Evolutionary conservation across 768 basidiomycete species (phyloP), one percentile per base, ranked within the genome.

Genomic region (Punctularia strigosozonata): DNA sequence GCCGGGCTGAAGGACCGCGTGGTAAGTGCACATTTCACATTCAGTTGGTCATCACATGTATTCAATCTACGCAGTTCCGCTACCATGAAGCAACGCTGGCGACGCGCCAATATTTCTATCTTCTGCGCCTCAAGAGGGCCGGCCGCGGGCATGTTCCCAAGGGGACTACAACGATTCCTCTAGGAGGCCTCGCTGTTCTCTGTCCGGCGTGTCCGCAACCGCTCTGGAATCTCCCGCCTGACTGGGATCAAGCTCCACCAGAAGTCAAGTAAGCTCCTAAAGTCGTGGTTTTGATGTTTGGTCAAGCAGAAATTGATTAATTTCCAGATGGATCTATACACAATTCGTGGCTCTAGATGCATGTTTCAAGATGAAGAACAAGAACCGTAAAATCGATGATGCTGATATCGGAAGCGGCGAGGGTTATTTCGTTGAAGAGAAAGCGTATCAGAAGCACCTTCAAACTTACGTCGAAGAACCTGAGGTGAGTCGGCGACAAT

Each of bases 301-400:
- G n/a, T n/a, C n/a, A n/a, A n/a, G n/a, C n/a, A n/a, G n/a, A n/a
- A n/a, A n/a, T n/a, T n/a, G n/a, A n/a, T n/a, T n/a, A n/a, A n/a
- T n/a, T n/a, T 37, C 21, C 35, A 57, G 54, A 15, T 59, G 43
- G 33, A 30, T 60, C 0, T 51, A 62, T 42, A 37, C 43, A 10
- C 42, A 57, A 1, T 54, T 59, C 35, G 20, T 48, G 12, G 49
- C 50, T 2, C 46, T 59, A 6, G 58, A 61, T 35, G 57, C 59
- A n/a, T 58, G 55, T 37, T 66, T 63, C 37, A 45, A 49, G 1
- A 41, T 63, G 4, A 46, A 46, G 25, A 22, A 19, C 4, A 63
- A 58, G 31, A 48, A 55, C 2, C 49, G 49, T 32, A 14, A 36
- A 6, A 12, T 38, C 18, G 13, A 25, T 10, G 44, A 45, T 21